Evolutionary conservation across 805 yeast species (phyloP).

Genomic region (Limtongia smithiae): DNA sequence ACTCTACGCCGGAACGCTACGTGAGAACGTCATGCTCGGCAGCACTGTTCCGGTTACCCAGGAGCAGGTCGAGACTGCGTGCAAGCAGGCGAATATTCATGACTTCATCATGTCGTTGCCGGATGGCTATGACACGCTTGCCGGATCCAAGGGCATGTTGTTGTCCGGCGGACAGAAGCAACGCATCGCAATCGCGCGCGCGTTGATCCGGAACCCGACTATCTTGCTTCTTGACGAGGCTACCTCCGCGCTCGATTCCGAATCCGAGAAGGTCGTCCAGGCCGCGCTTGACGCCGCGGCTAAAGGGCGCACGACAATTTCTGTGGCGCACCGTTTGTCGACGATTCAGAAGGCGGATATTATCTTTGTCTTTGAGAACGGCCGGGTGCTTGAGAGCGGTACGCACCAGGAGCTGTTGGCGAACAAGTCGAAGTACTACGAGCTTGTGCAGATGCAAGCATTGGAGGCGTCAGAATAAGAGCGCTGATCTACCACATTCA

Average conservation of each 20-base stretch:
- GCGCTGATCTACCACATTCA: background rate
- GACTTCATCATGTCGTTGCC: constrained; percentile 52
- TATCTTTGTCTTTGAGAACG: constrained; percentile 52
- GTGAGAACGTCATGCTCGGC: constrained; percentile 63
- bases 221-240: constrained; percentile 58
- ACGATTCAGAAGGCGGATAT: constrained; percentile 53
- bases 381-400: constrained; percentile 54
- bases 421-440: constrained; percentile 39
- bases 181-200: constrained; percentile 61
- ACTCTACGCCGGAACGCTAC: constrained; percentile 73
- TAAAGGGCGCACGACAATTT: constrained; percentile 59
- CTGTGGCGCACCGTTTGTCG: constrained; percentile 71
- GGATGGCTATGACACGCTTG: constrained; percentile 49
- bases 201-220: constrained; percentile 54
- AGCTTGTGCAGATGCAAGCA: constrained; percentile 41
- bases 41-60: constrained; percentile 37
- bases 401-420: constrained; percentile 43
- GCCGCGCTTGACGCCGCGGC: constrained; percentile 58
- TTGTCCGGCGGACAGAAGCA: constrained; percentile 66
- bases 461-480: constrained; percentile 39
- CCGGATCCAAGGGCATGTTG: constrained; percentile 48
- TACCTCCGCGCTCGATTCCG: constrained; percentile 51
- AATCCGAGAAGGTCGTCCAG: constrained; percentile 67
- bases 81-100: constrained; percentile 51
- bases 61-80: constrained; percentile 43